These are phyloP conservation scores for Aspergillus sp. DNA, from an alignment of 2,329 filamentous ascomycete genomes.

Conservation along the genomic window DNA sequence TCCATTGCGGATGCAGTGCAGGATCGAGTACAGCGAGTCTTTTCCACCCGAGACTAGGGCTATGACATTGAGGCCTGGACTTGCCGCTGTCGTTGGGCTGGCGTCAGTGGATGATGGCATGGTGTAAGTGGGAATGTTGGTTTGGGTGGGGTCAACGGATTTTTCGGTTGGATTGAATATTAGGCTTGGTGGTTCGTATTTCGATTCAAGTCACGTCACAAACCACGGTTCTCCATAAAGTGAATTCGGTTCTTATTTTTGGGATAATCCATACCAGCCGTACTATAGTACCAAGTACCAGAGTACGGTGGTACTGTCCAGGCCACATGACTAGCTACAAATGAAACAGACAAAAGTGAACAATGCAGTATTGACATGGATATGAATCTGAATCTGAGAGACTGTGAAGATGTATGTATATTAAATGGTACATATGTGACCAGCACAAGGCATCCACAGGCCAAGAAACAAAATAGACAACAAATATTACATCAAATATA, in stretches of 20 bases:
- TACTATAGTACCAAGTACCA: too few relatives aligned
- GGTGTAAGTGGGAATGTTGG: background rate
- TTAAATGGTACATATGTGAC: conserved; percentile 36
- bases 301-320: too few relatives aligned
- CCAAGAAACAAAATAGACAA: conserved; percentile 11
- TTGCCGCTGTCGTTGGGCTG: conserved; percentile 28
- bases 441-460: conserved; percentile 25
- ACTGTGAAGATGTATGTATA: conserved; percentile 12
- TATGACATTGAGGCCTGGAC: conserved; percentile 59
- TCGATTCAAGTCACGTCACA: too few relatives aligned
- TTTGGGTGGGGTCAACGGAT: background rate
- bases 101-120: conserved; percentile 28
- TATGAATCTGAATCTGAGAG: conserved; percentile 11
- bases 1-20: conserved; percentile 81
- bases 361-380: too few relatives aligned
- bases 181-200: background rate
- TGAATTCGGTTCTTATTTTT: too few relatives aligned
- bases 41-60: conserved; percentile 93
- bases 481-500: conserved; percentile 30
- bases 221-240: too few relatives aligned
- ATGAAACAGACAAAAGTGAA: too few relatives aligned
- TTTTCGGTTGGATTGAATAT: background rate
- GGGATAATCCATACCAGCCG: too few relatives aligned
- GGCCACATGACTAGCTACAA: too few relatives aligned
- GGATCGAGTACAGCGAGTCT: conserved; percentile 87